Evolutionary conservation across 2,329 filamentous ascomycete species (phyloP), one percentile per base, ranked within the genome.

Genomic region (Penicillium sp.): DNA sequence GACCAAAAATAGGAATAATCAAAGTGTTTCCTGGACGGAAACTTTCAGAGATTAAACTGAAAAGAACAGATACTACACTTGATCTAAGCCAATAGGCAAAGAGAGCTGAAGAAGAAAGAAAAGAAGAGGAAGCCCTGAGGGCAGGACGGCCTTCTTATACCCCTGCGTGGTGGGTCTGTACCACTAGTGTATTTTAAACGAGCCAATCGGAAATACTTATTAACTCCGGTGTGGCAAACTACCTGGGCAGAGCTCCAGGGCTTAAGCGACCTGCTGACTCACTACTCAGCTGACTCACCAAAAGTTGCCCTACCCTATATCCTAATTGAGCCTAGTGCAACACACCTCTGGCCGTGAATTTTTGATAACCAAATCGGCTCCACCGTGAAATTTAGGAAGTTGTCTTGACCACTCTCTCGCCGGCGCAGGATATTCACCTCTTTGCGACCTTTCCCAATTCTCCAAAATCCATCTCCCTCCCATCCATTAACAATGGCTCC

Each of bases 41-140:
- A 82, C 83, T 91, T 89, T 88, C 88, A 92, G 89, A 89, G 87
- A 91, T 92, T 92, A 92, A 92, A 91, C 89, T 92, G 87, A 90
- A 89, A 91, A 92, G 89, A 92, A 92, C 90, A 93, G 92, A 94
- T 91, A 91, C 88, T 91, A 90, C 87, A 91, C 87, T 90, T 91
- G 88, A 91, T 91, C 88, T 90, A 89, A 89, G 85, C 85, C 77
- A 76, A 81, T 82, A 79, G 78, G 79, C 75, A 78, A 77, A 76
- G 74, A 78, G 77, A 79, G 77, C 77, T 79, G 69, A 68, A 76
- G 66, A 76, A 74, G 65, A 74, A 74, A 76, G 72, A 70, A 72
- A 74, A 71, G 72, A 76, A 74, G 71, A 64, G 64, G 68, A 74
- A 76, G 59, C 45, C 39, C 3, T 2, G 32, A 48, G 11, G 59